Evolutionary conservation across 495 filamentous ascomycete species (phyloP).

Genomic region (Rusavskia elegans): DNA sequence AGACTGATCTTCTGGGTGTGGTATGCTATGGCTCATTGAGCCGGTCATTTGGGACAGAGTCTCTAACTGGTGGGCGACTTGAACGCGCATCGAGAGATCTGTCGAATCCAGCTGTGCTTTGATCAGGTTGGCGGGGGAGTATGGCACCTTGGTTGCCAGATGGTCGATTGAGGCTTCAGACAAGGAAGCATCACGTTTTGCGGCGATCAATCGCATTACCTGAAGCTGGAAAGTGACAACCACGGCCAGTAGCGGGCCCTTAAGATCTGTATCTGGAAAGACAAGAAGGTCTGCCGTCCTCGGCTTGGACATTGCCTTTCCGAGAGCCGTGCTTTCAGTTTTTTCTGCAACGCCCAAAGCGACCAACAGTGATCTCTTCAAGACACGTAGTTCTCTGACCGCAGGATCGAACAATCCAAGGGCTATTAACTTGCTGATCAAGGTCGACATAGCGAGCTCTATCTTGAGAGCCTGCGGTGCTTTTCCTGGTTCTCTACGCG

Average conservation of each 20-base stretch:
- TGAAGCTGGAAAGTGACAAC: constrained; percentile 38
- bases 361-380: constrained; percentile 45
- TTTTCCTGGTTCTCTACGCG: constrained; percentile 21
- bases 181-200: constrained; percentile 31
- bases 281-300: constrained; percentile 46
- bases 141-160: constrained; percentile 28
- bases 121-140: constrained; percentile 54
- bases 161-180: constrained; percentile 32
- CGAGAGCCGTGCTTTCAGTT: neutral
- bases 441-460: constrained; percentile 65
- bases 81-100: constrained; percentile 30
- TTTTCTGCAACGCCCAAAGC: constrained; percentile 9
- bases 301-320: constrained; percentile 9
- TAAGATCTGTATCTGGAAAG: constrained; percentile 30
- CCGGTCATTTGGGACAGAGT: constrained; percentile 49
- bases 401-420: constrained; percentile 63
- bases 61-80: constrained; percentile 55
- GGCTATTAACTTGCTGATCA: constrained; percentile 56
- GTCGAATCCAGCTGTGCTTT: constrained; percentile 29
- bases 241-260: constrained; percentile 24
- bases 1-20: constrained; percentile 26
- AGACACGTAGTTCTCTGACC: constrained; percentile 53
- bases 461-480: constrained; percentile 52
- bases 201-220: constrained; percentile 29
- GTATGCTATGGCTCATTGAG: constrained; percentile 37